These are phyloP conservation scores for Diaporthe citrichinensis DNA, from an alignment of 2,329 filamentous ascomycete genomes.

Conservation along the genomic window DNA sequence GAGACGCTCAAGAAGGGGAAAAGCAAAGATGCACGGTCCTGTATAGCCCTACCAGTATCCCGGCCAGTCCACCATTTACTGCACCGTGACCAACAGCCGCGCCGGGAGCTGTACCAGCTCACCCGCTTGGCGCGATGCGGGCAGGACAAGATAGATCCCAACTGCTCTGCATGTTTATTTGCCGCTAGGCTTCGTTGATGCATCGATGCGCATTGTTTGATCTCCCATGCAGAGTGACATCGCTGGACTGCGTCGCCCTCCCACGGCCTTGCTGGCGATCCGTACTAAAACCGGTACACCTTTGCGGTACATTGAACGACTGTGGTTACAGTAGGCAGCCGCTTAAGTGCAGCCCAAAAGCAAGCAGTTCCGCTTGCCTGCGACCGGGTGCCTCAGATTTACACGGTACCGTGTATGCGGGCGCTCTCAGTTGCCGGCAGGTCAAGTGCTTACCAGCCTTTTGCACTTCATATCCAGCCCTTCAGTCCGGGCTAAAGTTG, in stretches of 20 bases:
- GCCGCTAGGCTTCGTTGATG: conserved; percentile 20
- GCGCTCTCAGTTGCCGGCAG: conserved; percentile 25
- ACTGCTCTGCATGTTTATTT: conserved; percentile 9
- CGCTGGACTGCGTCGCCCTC: conserved; percentile 15
- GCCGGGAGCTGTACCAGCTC: conserved; percentile 29
- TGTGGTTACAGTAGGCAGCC: conserved; percentile 33
- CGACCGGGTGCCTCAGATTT: neutral
- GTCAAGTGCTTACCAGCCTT: conserved; percentile 19
- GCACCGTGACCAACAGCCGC: conserved; percentile 9
- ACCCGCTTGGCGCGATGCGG: conserved; percentile 21
- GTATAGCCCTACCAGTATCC: conserved; percentile 26
- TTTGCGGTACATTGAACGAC: neutral
- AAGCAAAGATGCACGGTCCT: conserved; percentile 13
- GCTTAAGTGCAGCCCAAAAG: conserved; percentile 10
- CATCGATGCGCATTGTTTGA: conserved; percentile 35
- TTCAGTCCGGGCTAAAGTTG: conserved; percentile 9
- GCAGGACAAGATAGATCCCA: conserved; percentile 7
- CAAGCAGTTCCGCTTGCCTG: conserved; percentile 17
- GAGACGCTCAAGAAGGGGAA: conserved; percentile 19
- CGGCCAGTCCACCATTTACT: conserved; percentile 12
- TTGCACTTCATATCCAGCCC: conserved; percentile 12
- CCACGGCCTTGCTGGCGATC: conserved; percentile 11
- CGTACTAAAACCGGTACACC: neutral
- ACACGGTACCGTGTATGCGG: conserved; percentile 15
- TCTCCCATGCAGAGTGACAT: conserved; percentile 35